Evolutionary conservation across 1,139 yeast genomes (phyloP).

Genomic region (Hansenula anomala): DNA sequence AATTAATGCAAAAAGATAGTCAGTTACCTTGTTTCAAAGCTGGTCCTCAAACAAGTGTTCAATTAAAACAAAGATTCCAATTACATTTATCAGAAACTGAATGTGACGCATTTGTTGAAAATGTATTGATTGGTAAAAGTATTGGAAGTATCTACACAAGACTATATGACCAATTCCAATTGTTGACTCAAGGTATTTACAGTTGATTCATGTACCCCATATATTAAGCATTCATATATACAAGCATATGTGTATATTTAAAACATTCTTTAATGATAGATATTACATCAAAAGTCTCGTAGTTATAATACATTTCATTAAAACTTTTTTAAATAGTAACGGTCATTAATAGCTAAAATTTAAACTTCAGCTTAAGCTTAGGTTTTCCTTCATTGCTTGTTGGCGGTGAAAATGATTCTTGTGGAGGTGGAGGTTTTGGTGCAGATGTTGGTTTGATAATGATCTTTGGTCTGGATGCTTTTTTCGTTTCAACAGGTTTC

Average conservation of each 20-base stretch:
- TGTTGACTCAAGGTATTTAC: slow-evolving; percentile 91
- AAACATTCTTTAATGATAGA: too few species aligned
- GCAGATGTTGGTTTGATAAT: slow-evolving; percentile 4
- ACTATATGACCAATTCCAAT: slow-evolving; percentile 89
- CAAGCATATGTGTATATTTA: too few species aligned
- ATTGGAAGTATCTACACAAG: slow-evolving; percentile 88
- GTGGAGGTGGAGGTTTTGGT: slow-evolving; percentile 9
- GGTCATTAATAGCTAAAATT: slow-evolving; percentile 3
- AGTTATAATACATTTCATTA: background rate
- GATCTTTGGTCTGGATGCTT: slow-evolving; percentile 7
- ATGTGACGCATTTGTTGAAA: slow-evolving; percentile 73
- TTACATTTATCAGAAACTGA: slow-evolving; percentile 70
- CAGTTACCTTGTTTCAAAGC: slow-evolving; percentile 85
- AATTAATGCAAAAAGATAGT: slow-evolving; percentile 90
- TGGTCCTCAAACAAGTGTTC: slow-evolving; percentile 77
- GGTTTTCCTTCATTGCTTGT: slow-evolving; percentile 17
- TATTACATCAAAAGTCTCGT: too few species aligned
- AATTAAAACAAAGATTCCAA: slow-evolving; percentile 76
- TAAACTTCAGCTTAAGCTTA: slow-evolving; percentile 25
- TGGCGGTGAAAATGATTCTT: slow-evolving; percentile 3
- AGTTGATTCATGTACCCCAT: too few species aligned
- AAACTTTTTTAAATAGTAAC: background rate
- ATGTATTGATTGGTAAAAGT: slow-evolving; percentile 68
- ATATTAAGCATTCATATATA: too few species aligned
- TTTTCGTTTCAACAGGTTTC: slow-evolving; percentile 2